Conservation (phyloP, 2,329 filamentous ascomycete species). For the Lachnellula suecica region DNA sequence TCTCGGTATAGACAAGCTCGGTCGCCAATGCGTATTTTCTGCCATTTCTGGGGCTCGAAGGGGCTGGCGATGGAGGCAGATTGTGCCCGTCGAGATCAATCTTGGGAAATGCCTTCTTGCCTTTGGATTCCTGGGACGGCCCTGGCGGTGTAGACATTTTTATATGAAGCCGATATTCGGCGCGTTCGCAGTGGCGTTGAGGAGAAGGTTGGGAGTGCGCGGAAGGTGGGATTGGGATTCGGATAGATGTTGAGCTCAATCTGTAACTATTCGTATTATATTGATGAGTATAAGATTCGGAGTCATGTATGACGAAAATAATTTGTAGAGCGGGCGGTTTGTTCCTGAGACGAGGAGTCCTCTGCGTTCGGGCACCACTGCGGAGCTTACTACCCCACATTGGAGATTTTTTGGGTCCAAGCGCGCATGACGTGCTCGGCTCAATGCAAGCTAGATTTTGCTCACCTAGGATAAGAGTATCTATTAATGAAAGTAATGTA, state of each 20-base stretch:
- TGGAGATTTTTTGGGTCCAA: too few relatives aligned
- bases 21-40: conserved; percentile 92
- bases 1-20: conserved; percentile 93
- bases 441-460: too few relatives aligned
- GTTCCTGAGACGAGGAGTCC: too few relatives aligned
- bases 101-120: conserved; percentile 38
- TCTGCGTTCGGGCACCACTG: too few relatives aligned
- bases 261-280: background rate
- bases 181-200: background rate
- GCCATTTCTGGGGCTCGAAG: conserved; percentile 84
- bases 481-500: too few relatives aligned
- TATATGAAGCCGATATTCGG: conserved; percentile 3
- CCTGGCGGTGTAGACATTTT: conserved; percentile 35
- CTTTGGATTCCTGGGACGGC: conserved; percentile 18
- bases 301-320: too few relatives aligned
- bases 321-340: too few relatives aligned
- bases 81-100: conserved; percentile 82
- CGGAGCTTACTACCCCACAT: too few relatives aligned
- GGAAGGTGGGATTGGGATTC: background rate
- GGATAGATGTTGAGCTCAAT: conserved; percentile 19
- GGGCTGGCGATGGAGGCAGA: conserved; percentile 86
- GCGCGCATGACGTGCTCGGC: too few relatives aligned
- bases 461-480: too few relatives aligned
- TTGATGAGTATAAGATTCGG: too few relatives aligned
- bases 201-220: background rate